Conservation (phyloP, 345 rosid species). For the Cardamine chenopodiifolia region DNA sequence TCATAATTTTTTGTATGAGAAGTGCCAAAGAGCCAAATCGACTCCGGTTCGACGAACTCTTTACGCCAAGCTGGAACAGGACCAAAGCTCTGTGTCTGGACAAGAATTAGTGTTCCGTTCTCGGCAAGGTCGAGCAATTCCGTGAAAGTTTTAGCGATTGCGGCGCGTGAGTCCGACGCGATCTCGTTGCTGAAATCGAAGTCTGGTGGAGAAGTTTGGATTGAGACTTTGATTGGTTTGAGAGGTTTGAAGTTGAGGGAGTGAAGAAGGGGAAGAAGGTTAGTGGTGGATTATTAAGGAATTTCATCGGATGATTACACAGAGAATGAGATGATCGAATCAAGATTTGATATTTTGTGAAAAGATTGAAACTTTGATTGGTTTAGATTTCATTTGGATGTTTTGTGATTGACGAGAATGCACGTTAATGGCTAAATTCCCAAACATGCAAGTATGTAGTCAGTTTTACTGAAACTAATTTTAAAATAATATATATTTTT, state of each 20-base stretch:
- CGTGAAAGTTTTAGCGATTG: conserved; percentile 53
- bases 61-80: conserved; percentile 84
- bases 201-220: conserved; percentile 70
- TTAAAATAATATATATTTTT: no score
- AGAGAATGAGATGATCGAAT: conserved; percentile 4
- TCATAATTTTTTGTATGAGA: conserved; percentile 56
- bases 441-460: no score
- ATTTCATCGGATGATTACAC: conserved; percentile 52
- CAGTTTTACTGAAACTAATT: no score
- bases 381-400: conserved; percentile 20
- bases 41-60: conserved; percentile 72
- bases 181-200: conserved; percentile 70
- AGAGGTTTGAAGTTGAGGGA: conserved; percentile 30
- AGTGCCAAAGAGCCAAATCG: conserved; percentile 82
- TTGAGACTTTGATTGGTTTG: conserved; percentile 50
- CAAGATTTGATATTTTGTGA: neutral
- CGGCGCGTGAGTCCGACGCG: conserved; percentile 56
- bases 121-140: conserved; percentile 70
- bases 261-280: conserved; percentile 52
- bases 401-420: conserved; percentile 11
- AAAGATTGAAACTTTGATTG: conserved; percentile 6
- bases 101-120: conserved; percentile 56
- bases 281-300: conserved; percentile 44
- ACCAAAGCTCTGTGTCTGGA: conserved; percentile 64
- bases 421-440: neutral